These are phyloP conservation scores for Thelonectria discophora DNA, from an alignment of 2,329 filamentous ascomycete genomes.

Conservation along the genomic window DNA sequence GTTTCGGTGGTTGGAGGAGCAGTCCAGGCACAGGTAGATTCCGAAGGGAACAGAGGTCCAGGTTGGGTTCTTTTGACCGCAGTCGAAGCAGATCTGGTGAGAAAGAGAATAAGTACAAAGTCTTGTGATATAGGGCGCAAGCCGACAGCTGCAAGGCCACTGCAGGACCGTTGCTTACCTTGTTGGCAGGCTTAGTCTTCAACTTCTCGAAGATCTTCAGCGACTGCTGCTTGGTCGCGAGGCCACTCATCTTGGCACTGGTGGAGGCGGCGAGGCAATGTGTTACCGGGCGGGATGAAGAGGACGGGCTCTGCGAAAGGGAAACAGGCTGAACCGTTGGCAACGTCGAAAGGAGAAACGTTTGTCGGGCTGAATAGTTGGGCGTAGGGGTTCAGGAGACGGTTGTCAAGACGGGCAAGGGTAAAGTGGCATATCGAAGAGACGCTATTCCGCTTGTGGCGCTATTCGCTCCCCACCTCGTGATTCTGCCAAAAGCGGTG, in stretches of 20 bases:
- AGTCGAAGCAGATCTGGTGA: slow-evolving; percentile 95
- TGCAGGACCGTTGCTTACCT: slow-evolving; percentile 73
- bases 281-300: slow-evolving; percentile 5
- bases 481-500: slow-evolving; percentile 53
- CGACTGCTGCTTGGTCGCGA: slow-evolving; percentile 92
- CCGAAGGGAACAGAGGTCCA: slow-evolving; percentile 98
- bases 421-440: slow-evolving; percentile 55
- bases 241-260: slow-evolving; percentile 65
- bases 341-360: slow-evolving; percentile 33
- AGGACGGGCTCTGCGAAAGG: slow-evolving; percentile 4
- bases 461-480: slow-evolving; percentile 40
- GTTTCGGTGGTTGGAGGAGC: slow-evolving; percentile 95
- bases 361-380: slow-evolving; percentile 32
- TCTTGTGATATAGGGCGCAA: not conserved
- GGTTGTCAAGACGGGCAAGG: slow-evolving; percentile 44
- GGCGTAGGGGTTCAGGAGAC: slow-evolving; percentile 48
- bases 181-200: slow-evolving; percentile 93
- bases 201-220: slow-evolving; percentile 98
- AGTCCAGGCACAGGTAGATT: slow-evolving; percentile 98
- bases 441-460: slow-evolving; percentile 48
- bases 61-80: slow-evolving; percentile 95
- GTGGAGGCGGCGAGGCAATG: slow-evolving; percentile 19
- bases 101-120: slow-evolving; percentile 22
- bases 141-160: not conserved
- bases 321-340: slow-evolving; percentile 19